Evolutionary conservation across 805 yeast genomes (phyloP).

Genomic region (Sungouiella blattae): DNA sequence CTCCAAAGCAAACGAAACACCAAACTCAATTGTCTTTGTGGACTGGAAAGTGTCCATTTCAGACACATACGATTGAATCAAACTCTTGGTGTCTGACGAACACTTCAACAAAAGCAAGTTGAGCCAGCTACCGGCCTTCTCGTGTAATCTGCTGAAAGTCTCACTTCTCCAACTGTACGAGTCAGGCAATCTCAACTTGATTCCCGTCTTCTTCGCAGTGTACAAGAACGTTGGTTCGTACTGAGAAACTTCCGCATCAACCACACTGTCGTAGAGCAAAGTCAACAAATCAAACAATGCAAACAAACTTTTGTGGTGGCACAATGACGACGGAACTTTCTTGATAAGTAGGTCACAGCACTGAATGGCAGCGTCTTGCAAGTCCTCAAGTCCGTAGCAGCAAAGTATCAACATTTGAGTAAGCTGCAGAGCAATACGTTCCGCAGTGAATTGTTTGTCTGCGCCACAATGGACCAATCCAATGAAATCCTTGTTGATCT

Average conservation of each 20-base stretch:
- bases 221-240: slow-evolving; percentile 82
- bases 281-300: slow-evolving; percentile 79
- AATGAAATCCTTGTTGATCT: slow-evolving; percentile 56
- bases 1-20: slow-evolving; percentile 87
- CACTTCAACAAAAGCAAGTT: slow-evolving; percentile 52
- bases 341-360: slow-evolving; percentile 68
- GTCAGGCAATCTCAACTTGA: slow-evolving; percentile 64
- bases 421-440: slow-evolving; percentile 60
- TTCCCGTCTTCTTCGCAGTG: slow-evolving; percentile 40
- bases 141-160: slow-evolving; percentile 59
- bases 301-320: slow-evolving; percentile 69
- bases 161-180: slow-evolving; percentile 69
- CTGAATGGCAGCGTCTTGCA: slow-evolving; percentile 77
- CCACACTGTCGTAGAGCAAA: slow-evolving; percentile 70
- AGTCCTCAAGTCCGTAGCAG: slow-evolving; percentile 70
- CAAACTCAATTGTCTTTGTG: slow-evolving; percentile 53
- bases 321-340: slow-evolving; percentile 71
- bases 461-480: slow-evolving; percentile 50
- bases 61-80: slow-evolving; percentile 74
- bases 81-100: slow-evolving; percentile 70
- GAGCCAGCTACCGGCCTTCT: slow-evolving; percentile 67
- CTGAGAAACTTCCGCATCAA: slow-evolving; percentile 79
- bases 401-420: slow-evolving; percentile 64
- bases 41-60: slow-evolving; percentile 18
- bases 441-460: slow-evolving; percentile 52